Conservation (phyloP, 176 grass and related monocot genomes). For the Tuctoria greenei region DNA sequence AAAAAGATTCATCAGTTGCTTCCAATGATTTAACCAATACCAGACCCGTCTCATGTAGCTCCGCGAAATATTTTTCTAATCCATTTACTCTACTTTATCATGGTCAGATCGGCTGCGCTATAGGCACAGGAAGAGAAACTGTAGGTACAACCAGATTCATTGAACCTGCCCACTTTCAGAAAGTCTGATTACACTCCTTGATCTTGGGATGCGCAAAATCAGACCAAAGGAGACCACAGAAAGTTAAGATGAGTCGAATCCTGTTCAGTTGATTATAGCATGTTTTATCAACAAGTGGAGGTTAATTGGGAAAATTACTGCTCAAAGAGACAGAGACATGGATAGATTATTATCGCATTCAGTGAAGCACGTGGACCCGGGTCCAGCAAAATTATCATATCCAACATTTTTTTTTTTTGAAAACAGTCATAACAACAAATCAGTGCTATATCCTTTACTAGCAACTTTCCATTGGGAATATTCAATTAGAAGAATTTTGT, state of each 20-base stretch:
- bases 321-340: not conserved
- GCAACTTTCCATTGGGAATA: not conserved
- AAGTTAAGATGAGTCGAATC: not conserved
- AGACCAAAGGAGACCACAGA: not conserved
- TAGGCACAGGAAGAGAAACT: not conserved
- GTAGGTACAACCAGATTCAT: slow-evolving; percentile 19
- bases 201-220: not conserved
- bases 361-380: not conserved
- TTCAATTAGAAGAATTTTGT: slow-evolving; percentile 16
- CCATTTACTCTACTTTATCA: not conserved
- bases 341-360: not conserved
- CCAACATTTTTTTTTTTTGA: no score
- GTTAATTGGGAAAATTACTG: not conserved
- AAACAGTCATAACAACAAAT: no score
- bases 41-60: not conserved
- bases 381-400: slow-evolving; percentile 2
- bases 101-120: not conserved
- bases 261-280: not conserved
- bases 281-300: not conserved
- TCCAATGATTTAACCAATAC: slow-evolving; percentile 35
- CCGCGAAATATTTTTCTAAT: no score
- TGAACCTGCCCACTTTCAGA: slow-evolving; percentile 36
- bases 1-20: not conserved
- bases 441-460: not conserved
- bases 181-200: not conserved